Evolutionary conservation across 2,329 filamentous ascomycete genomes (phyloP).

Genomic region (Fonsecaea monophora): DNA sequence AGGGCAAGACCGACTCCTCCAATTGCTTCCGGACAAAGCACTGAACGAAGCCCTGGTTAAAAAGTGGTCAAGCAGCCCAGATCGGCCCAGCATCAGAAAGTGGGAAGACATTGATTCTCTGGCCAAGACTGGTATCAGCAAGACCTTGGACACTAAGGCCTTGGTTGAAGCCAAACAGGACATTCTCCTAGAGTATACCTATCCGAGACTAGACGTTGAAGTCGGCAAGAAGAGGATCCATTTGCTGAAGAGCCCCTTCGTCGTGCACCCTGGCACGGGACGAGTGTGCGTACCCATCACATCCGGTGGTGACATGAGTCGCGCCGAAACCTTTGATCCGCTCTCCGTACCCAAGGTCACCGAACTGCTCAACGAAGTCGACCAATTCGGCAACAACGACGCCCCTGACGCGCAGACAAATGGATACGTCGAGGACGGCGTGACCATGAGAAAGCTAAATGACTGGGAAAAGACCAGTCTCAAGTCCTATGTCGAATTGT

Average conservation of each 20-base stretch:
- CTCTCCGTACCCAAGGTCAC: slow-evolving; percentile 88
- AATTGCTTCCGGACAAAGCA: slow-evolving; percentile 80
- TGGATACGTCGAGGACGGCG: slow-evolving; percentile 45
- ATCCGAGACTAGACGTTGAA: slow-evolving; percentile 93
- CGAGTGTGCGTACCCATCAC: slow-evolving; percentile 96
- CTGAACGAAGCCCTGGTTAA: slow-evolving; percentile 80
- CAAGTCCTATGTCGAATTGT: slow-evolving; percentile 90
- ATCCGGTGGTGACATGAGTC: slow-evolving; percentile 50
- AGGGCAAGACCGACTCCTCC: slow-evolving; percentile 77
- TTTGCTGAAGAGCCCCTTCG: slow-evolving; percentile 95
- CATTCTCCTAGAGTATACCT: slow-evolving; percentile 95
- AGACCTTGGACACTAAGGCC: slow-evolving; percentile 72
- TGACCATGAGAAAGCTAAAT: slow-evolving; percentile 58
- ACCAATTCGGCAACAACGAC: slow-evolving; percentile 69
- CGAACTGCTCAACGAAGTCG: slow-evolving; percentile 81
- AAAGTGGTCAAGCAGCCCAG: slow-evolving; percentile 88
- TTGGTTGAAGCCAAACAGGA: slow-evolving; percentile 93
- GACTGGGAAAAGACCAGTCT: slow-evolving; percentile 98
- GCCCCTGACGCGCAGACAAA: slow-evolving; percentile 50
- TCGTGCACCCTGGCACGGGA: slow-evolving; percentile 92
- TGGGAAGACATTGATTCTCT: slow-evolving; percentile 93
- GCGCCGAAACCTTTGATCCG: slow-evolving; percentile 84
- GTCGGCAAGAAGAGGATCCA: slow-evolving; percentile 98
- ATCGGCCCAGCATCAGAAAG: slow-evolving; percentile 77
- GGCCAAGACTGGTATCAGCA: slow-evolving; percentile 76